A percentile compares a stretch with the other conserved stretches of the same genome.
phyloP scores from a whole-genome alignment of 31 red algal genomes.

The Bonnemaisonia californica region DNA sequence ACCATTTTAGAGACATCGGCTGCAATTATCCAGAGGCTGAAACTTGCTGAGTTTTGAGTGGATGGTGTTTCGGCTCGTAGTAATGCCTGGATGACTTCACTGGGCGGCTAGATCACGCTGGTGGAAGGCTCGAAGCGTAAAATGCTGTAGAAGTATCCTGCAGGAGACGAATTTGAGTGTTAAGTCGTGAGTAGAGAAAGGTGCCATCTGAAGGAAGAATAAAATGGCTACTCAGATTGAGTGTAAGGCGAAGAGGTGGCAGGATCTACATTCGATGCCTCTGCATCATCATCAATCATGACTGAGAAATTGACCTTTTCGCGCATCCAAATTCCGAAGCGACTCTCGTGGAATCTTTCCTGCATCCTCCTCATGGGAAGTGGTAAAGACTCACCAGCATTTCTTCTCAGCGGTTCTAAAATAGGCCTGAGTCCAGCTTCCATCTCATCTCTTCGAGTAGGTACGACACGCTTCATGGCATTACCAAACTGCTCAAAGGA shows the following conservation, averaged over 20 bases:
- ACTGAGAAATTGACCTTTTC: slow-evolving; percentile 40
- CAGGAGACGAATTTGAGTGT: too few species aligned
- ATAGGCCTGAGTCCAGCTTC: slow-evolving; percentile 48
- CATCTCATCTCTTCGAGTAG: slow-evolving; percentile 34
- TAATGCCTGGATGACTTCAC: too few species aligned
- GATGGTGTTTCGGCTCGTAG: too few species aligned
- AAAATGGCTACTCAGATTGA: too few species aligned
- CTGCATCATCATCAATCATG: background rate
- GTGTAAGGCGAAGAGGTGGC: too few species aligned
- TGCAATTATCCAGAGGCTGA: slow-evolving; percentile 27
- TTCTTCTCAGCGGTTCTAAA: slow-evolving; percentile 29
- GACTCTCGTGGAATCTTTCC: slow-evolving; percentile 40
- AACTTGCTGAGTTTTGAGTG: slow-evolving; percentile 45
- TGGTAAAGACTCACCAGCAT: slow-evolving; percentile 59
- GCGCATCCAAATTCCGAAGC: slow-evolving; percentile 52
- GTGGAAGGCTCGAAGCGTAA: too few species aligned
- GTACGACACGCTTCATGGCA: slow-evolving; percentile 52
- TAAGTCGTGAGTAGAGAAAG: too few species aligned
- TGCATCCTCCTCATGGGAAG: slow-evolving; percentile 34
- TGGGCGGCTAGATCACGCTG: too few species aligned
- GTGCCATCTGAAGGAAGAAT: too few species aligned
- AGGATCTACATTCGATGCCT: too few species aligned
- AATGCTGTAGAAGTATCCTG: too few species aligned
- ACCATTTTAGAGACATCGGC: slow-evolving; percentile 32
- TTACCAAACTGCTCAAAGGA: slow-evolving; percentile 61